Conservation (phyloP, 139 green algal genomes). For the Haematococcus lacustris region DNA sequence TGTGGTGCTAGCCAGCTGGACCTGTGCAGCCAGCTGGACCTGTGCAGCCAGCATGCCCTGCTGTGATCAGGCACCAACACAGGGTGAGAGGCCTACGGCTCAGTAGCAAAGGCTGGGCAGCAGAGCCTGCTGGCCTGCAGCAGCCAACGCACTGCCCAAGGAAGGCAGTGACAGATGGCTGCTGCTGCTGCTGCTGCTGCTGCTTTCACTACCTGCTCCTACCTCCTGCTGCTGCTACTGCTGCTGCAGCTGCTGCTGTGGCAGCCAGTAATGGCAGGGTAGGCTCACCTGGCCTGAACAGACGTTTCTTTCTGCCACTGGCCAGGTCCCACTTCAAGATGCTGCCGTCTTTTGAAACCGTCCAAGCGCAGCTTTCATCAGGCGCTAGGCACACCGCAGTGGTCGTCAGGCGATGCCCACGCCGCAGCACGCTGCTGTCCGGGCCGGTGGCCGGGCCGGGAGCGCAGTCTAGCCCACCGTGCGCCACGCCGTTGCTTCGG, state of each 20-base stretch:
- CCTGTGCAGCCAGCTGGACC: too few relatives aligned
- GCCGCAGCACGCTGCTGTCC: neutral
- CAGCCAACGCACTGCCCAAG: too few relatives aligned
- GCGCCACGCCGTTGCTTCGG: too few relatives aligned
- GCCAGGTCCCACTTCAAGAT: conserved; percentile 74
- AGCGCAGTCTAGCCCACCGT: too few relatives aligned
- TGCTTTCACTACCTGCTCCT: neutral
- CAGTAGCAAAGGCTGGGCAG: neutral
- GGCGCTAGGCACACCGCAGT: neutral
- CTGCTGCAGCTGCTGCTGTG: too few relatives aligned
- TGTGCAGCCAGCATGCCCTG: too few relatives aligned
- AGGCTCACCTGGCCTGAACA: conserved; percentile 17
- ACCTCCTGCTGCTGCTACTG: neutral
- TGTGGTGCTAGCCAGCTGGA: neutral
- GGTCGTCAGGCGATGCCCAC: neutral
- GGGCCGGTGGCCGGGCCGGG: too few relatives aligned
- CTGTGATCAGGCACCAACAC: too few relatives aligned
- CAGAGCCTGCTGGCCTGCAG: neutral
- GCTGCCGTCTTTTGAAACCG: conserved; percentile 74
- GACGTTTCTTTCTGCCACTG: conserved; percentile 35
- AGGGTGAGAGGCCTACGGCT: too few relatives aligned
- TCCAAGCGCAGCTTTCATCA: neutral
- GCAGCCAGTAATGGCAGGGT: too few relatives aligned
- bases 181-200: neutral
- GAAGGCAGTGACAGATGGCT: neutral